Base-by-base conservation (phyloP, 2,329 filamentous ascomycete species). In the Lasiodiplodia sp. region DNA sequence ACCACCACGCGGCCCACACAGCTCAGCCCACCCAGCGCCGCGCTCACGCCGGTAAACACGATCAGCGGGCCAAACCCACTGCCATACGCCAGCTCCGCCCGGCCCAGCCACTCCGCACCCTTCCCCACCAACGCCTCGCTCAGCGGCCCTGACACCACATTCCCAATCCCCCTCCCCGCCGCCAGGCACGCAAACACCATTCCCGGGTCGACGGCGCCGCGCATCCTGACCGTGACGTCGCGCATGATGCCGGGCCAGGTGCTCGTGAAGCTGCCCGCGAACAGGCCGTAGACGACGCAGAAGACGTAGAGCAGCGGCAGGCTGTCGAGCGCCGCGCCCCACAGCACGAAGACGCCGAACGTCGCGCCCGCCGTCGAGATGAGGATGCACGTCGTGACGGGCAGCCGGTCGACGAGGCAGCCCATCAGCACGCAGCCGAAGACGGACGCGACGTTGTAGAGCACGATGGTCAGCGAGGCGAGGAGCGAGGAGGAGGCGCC, bases 161-260 rank as follows among this genome's bases (percentile, higher is more conserved):
- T 84, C 1, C 85, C 85, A 60, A 87, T 80, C 0, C 85, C 85
- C 18, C 84, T 78, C 0, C 84, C 84, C 4, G 81, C 80, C 2
- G 78, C 78, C 69, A 87, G 74, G 11, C 83, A 73, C 0, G 79
- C 81, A 68, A 85, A 83, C 1, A 86, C 78, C 67, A 86, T 80
- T 0, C 83, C 82, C 3, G 82, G 76, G 53, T 87, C 85, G 0
- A 80, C 76, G 2, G 74, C 73, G n/a, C 69, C 75, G 6, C 72
- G 66, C 8, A 67, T 71, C 2, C 67, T 66, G 12, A 55, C 71
- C 25, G 47, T 70, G n/a, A 78, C 72, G 4, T 71, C 71, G 18
- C 67, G 71, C 72, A 75, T 73, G n/a, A 78, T 69, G 0, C 75
- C 76, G 0, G 73, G 71, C 68, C 71, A 78, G 1, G 73, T 75